phyloP scores from a whole-genome alignment of 306 rosid species.

The Gleditsia sinensis region DNA sequence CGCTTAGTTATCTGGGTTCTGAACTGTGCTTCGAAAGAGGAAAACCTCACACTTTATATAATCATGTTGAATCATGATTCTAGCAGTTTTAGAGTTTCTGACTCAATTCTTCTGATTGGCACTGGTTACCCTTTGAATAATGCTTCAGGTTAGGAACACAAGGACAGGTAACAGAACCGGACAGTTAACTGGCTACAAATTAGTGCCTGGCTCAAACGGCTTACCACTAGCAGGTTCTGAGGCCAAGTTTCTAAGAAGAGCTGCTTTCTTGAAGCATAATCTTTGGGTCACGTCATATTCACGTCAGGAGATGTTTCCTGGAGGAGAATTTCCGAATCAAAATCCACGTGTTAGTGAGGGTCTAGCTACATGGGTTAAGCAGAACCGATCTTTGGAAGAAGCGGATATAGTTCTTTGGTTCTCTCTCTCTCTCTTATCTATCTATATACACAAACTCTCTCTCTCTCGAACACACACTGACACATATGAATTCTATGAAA shows the following conservation, averaged over 20 bases:
- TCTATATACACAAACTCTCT: background rate
- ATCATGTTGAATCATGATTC: background rate
- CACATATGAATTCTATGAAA: background rate
- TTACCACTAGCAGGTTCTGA: conserved; percentile 74
- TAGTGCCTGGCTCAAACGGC: conserved; percentile 84
- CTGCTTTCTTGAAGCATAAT: conserved; percentile 92
- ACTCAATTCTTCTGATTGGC: conserved; percentile 88
- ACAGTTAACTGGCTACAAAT: conserved; percentile 80
- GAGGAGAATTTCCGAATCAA: conserved; percentile 94
- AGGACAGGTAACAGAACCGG: conserved; percentile 77
- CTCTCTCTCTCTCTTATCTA: conserved; percentile 14
- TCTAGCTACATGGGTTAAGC: conserved; percentile 77
- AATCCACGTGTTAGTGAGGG: conserved; percentile 87
- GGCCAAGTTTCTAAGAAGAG: conserved; percentile 89
- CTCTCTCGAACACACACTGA: background rate
- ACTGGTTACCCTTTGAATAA: conserved; percentile 5
- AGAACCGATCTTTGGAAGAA: conserved; percentile 79
- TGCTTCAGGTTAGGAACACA: conserved; percentile 71
- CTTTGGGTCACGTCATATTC: conserved; percentile 84
- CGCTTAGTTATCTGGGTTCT: too few relatives aligned
- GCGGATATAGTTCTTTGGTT: conserved; percentile 79
- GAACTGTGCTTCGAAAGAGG: too few relatives aligned
- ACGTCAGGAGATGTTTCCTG: conserved; percentile 75
- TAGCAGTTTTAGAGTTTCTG: conserved; percentile 41
- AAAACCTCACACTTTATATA: background rate